Base-by-base conservation (phyloP, 257 asterid genomes). In the Forsythia viridissima region DNA sequence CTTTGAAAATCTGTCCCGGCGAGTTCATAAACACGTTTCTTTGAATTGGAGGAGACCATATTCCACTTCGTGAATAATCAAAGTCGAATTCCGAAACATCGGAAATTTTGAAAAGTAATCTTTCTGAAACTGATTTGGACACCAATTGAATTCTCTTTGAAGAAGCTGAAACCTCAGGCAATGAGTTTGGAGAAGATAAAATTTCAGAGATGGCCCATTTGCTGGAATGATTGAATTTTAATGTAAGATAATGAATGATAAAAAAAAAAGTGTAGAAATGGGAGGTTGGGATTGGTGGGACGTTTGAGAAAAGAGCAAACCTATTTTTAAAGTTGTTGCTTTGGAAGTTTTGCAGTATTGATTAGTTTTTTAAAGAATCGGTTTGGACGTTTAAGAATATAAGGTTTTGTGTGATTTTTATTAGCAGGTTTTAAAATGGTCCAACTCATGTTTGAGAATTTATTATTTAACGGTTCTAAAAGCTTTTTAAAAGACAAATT, bases 41-140 rank as follows among this genome's bases (percentile, higher is more conserved):
- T n/a, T 72, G 90, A 34, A 94, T 48, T 0, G 97, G 98, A 46
- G 98, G 98, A 67, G 98, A 94, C 97, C 98, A 94, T 18, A 94
- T 68, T 3, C 93, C 91, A 61, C 98, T 94, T 55, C 87, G 84
- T 0, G 91, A 39, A 78, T 91, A 89, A 59, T 94, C 98, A 72
- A 94, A 94, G 79, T 83, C 76, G 77, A 92, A 88, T 74, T 92
- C 96, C 2, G 97, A 86, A 43, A 84, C 91, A 81, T 94, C 97
- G 42, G 63, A 88, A 80, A 89, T 92, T 52, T 94, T 94, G 1
- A 77, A 57, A 5, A 94, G 97, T 40, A 94, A 74, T 13, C 80
- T 85, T 39, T 88, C 92, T 4, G 98, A 92, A 3, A 94, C 90
- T 3, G 96, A 92, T 65, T 87, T 91, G 2, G 97, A 86, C 8